Base-by-base conservation (phyloP, 2,329 filamentous ascomycete species). In the Penicillium griseofulvum region DNA sequence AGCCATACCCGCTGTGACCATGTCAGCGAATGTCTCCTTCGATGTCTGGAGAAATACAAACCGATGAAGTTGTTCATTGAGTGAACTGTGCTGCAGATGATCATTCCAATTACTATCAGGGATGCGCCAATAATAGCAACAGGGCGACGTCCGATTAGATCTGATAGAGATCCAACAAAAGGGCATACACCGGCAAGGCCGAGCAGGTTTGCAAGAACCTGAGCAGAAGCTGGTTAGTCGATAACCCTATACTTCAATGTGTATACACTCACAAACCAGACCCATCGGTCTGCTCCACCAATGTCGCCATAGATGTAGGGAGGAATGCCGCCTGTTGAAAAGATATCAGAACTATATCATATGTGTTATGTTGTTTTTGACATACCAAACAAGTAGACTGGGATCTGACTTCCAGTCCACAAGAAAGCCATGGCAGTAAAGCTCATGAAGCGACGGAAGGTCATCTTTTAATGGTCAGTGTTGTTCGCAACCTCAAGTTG, bases 151-250 rank as follows among this genome's bases (percentile, higher is more conserved):
- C 85, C 85, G 46, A 87, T 72, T 7, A 87, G 72, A 73, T 88
- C 85, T 1, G 84, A 87, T 0, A 88, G 71, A 1, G 83, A 81
- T 11, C 87, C 87, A 1, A 89, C 86, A 62, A 90, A 85, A 5
- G 83, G 83, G 59, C 81, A 84, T 9, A 84, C 74, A 14, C 81
- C 81, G 6, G 82, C 81, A 48, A 82, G 75, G 26, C 81, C 75
- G 24, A 85, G 76, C 14, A 85, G 71, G 60, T 84, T 82, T 29
- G 73, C 76, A 17, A 80, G 68, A 36, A 82, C 74, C 73, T 75
- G 34, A 34, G 5, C 10, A 26, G 42, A 14, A 10, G 8, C n/a
- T 33, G 26, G 9, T 43, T 59, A 37, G 56, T 28, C 41, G 28
- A 28, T 33, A 12, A 42, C 36, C 2, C 14, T 42, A 12, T 29